phyloP scores from a whole-genome alignment of 352 stramenopile genomes.

The Pythium coloratum region DNA sequence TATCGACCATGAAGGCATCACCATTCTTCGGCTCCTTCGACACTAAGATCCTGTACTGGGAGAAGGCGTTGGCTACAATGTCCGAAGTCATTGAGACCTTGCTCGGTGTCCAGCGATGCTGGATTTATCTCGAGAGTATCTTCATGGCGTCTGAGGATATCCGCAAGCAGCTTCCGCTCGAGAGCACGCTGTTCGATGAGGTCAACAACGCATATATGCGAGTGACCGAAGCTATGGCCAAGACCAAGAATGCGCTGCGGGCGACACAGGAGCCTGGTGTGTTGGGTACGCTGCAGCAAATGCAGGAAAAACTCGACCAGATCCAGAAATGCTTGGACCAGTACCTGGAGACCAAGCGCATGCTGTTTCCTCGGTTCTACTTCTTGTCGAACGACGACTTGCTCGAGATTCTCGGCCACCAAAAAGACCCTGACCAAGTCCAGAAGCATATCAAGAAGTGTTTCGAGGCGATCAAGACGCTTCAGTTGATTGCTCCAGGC shows the following conservation, averaged over 20 bases:
- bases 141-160: conserved; percentile 96
- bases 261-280: conserved; percentile 64
- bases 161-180: conserved; percentile 90
- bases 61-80: conserved; percentile 79
- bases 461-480: conserved; percentile 89
- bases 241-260: conserved; percentile 73
- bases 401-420: conserved; percentile 83
- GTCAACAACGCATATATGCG: conserved; percentile 79
- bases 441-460: conserved; percentile 93
- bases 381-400: conserved; percentile 90
- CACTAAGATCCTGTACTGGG: conserved; percentile 88
- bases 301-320: conserved; percentile 87
- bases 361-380: conserved; percentile 87
- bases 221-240: conserved; percentile 76
- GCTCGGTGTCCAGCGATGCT: conserved; percentile 91
- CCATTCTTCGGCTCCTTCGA: conserved; percentile 93
- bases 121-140: conserved; percentile 95
- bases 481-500: conserved; percentile 63
- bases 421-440: conserved; percentile 88
- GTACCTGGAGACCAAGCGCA: conserved; percentile 87
- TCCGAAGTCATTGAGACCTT: conserved; percentile 91
- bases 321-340: conserved; percentile 89
- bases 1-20: conserved; percentile 93
- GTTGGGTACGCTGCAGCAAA: conserved; percentile 64
- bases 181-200: conserved; percentile 85